phyloP scores from a whole-genome alignment of 768 basidiomycete species.

The Mycena albidolilacea region DNA sequence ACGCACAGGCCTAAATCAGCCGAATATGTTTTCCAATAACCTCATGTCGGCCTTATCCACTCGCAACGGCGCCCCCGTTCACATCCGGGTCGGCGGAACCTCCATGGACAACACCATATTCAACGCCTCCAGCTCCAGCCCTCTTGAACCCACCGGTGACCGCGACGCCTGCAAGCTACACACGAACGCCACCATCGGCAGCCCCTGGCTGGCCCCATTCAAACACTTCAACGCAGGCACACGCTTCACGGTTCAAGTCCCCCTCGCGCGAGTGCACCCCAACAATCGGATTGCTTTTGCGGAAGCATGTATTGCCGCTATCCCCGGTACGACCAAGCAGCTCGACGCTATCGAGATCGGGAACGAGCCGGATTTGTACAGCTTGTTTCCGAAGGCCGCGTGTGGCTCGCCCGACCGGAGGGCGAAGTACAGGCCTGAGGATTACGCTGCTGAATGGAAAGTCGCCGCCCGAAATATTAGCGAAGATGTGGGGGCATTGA shows the following conservation, averaged over 20 bases:
- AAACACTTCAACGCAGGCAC: not conserved
- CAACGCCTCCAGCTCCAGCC: not conserved
- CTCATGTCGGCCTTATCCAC: conserved; percentile 21
- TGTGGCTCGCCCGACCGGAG: not conserved
- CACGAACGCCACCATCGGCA: conserved; percentile 12
- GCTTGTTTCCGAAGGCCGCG: not conserved
- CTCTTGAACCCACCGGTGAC: not conserved
- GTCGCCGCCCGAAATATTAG: not conserved
- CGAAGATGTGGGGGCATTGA: not conserved
- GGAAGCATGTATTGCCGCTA: not conserved
- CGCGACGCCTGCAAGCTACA: not conserved
- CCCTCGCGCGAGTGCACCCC: not conserved
- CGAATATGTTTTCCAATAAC: not conserved
- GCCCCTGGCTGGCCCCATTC: conserved; percentile 8
- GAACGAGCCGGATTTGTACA: conserved; percentile 11
- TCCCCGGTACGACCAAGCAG: not conserved
- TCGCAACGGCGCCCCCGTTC: conserved; percentile 9
- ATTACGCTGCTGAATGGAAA: conserved; percentile 11
- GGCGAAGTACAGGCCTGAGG: not conserved
- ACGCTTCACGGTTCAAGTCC: conserved; percentile 11
- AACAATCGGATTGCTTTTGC: not conserved
- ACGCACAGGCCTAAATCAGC: not conserved
- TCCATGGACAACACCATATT: conserved; percentile 25
- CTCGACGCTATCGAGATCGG: conserved; percentile 16
- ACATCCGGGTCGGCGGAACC: conserved; percentile 21